A percentile compares a stretch with the other conserved stretches of the same genome.
These are phyloP conservation scores for Salix koriyanagi DNA, from an alignment of 345 rosid species.

Conservation along the genomic window DNA sequence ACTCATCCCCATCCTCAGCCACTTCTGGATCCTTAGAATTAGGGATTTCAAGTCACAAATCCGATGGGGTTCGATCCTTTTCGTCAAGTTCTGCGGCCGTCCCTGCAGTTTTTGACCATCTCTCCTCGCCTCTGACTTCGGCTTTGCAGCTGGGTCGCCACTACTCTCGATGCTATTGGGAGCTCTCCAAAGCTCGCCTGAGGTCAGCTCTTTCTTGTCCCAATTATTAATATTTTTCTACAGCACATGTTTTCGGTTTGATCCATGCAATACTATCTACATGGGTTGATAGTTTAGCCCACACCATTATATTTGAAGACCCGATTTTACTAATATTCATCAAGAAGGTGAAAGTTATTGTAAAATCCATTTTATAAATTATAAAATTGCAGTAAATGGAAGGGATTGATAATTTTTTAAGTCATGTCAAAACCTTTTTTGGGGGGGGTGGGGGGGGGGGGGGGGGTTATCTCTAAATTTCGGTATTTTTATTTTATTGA, in stretches of 20 bases:
- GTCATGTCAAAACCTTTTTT: too few species aligned
- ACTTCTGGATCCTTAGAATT: conserved; percentile 22
- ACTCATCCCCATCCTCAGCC: conserved; percentile 23
- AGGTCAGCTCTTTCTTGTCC: conserved; percentile 36
- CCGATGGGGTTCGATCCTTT: conserved; percentile 38
- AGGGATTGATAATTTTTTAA: too few species aligned
- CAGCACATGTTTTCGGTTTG: too few species aligned
- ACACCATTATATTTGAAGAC: too few species aligned
- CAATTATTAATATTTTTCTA: too few species aligned
- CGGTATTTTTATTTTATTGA: too few species aligned
- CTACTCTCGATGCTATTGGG: conserved; percentile 78
- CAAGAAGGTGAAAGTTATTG: background rate
- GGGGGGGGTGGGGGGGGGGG: too few species aligned
- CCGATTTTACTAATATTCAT: background rate
- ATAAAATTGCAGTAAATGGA: too few species aligned
- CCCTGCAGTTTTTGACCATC: conserved; percentile 8
- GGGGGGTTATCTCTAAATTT: too few species aligned
- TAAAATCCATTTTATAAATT: too few species aligned
- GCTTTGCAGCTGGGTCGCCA: conserved; percentile 41
- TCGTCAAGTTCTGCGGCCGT: conserved; percentile 21
- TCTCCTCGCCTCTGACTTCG: conserved; percentile 28
- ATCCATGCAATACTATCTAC: too few species aligned
- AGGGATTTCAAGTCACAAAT: conserved; percentile 25
- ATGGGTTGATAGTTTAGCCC: too few species aligned
- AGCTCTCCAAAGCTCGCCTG: conserved; percentile 95